These are phyloP conservation scores for Diaporthe caulivora DNA, from an alignment of 2,329 filamentous ascomycete species.

Conservation along the genomic window DNA sequence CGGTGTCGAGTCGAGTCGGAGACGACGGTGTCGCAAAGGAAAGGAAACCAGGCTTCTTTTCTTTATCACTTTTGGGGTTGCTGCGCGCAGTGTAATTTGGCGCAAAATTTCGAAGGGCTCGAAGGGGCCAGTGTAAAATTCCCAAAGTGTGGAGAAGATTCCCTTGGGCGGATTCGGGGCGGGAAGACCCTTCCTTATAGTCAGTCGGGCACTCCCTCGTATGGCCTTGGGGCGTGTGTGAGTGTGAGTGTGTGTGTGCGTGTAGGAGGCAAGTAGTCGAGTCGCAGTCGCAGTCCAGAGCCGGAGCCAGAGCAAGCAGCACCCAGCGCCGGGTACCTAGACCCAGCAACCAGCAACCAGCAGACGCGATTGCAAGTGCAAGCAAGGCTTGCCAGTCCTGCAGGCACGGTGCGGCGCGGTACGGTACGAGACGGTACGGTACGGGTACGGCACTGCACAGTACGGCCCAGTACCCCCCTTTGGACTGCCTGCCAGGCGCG, in stretches of 20 bases:
- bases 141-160: constrained; percentile 38
- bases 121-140: constrained; percentile 34
- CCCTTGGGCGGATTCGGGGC: constrained; percentile 32
- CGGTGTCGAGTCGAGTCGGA: constrained; percentile 10
- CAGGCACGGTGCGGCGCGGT: constrained; percentile 19
- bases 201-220: constrained; percentile 31
- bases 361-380: constrained; percentile 10
- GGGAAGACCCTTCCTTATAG: constrained; percentile 36
- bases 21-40: neutral
- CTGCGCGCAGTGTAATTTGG: constrained; percentile 30
- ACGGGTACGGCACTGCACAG: neutral
- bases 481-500: constrained; percentile 13
- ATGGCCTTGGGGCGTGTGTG: constrained; percentile 20
- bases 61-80: constrained; percentile 26
- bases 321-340: too few species aligned
- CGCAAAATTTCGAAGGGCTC: constrained; percentile 34
- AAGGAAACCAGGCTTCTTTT: constrained; percentile 22
- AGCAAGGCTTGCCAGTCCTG: constrained; percentile 17
- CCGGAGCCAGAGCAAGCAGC: neutral
- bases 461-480: constrained; percentile 12
- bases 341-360: neutral
- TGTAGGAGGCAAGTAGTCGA: neutral
- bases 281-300: constrained; percentile 1
- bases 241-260: too few species aligned
- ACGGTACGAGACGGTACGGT: constrained; percentile 7